These are phyloP conservation scores for Fusarium redolens DNA, from an alignment of 2,329 filamentous ascomycete genomes.

Conservation along the genomic window DNA sequence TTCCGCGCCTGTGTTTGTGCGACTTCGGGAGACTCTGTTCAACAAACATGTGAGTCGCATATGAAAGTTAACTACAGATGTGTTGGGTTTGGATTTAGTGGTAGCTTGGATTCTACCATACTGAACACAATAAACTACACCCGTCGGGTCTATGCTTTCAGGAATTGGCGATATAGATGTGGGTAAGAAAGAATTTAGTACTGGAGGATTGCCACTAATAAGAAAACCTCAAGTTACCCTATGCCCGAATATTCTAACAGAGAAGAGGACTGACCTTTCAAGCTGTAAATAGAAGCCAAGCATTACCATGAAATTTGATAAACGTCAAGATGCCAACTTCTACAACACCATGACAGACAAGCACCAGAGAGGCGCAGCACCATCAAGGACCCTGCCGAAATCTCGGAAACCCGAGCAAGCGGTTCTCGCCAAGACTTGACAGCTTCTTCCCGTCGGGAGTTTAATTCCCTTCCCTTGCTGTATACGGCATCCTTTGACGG, in stretches of 20 bases:
- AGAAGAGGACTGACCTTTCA: background rate
- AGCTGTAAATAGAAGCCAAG: background rate
- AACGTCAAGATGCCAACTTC: background rate
- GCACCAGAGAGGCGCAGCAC: constrained; percentile 17
- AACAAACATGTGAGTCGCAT: background rate
- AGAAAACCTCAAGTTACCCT: background rate
- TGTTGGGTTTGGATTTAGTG: background rate
- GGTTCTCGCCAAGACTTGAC: constrained; percentile 24
- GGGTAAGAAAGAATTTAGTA: background rate
- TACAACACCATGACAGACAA: background rate
- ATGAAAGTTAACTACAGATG: background rate
- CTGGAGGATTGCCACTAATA: background rate
- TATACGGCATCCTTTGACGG: background rate
- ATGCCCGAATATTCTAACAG: background rate
- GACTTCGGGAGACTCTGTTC: background rate
- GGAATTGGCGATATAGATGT: background rate
- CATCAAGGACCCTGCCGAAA: constrained; percentile 19
- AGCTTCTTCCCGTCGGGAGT: background rate
- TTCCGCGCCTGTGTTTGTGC: background rate
- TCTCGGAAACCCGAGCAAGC: constrained; percentile 13
- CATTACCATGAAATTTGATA: background rate
- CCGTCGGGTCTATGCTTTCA: background rate
- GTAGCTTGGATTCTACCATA: background rate
- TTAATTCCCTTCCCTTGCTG: background rate
- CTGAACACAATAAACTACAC: background rate